A percentile compares a stretch with the other conserved stretches of the same genome.
phyloP scores from a whole-genome alignment of 2,329 filamentous ascomycete species.

The Nemania sp. region DNA sequence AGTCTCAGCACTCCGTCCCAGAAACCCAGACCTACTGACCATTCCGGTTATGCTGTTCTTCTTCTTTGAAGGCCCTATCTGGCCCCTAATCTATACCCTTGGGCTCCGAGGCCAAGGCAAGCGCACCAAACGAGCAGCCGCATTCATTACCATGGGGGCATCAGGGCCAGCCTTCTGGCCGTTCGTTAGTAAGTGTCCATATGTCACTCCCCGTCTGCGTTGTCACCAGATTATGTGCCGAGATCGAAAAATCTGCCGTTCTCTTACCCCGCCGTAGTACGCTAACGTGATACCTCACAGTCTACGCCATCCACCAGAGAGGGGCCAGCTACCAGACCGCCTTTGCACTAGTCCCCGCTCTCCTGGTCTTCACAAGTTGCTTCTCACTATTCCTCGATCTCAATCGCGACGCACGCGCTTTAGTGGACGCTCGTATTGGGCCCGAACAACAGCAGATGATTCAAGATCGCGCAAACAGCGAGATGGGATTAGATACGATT shows the following conservation, averaged over 20 bases:
- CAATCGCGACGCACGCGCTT: slow-evolving; percentile 49
- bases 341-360: slow-evolving; percentile 63
- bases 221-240: background rate
- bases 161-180: slow-evolving; percentile 75
- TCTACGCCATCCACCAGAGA: slow-evolving; percentile 66
- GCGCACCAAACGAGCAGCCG: slow-evolving; percentile 78
- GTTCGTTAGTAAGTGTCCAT: slow-evolving; percentile 53
- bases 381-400: slow-evolving; percentile 55
- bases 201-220: background rate
- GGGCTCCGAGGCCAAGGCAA: slow-evolving; percentile 78
- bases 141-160: slow-evolving; percentile 76
- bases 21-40: slow-evolving; percentile 53
- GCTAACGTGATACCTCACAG: slow-evolving; percentile 17
- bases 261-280: background rate
- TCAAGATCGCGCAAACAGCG: slow-evolving; percentile 45
- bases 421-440: slow-evolving; percentile 48
- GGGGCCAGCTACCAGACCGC: slow-evolving; percentile 65
- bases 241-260: background rate
- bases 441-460: slow-evolving; percentile 39
- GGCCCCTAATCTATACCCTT: slow-evolving; percentile 79
- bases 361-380: slow-evolving; percentile 50
- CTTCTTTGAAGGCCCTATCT: slow-evolving; percentile 82
- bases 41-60: slow-evolving; percentile 71
- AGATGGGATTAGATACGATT: slow-evolving; percentile 49
- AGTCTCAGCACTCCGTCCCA: slow-evolving; percentile 49